A percentile compares a stretch with the other conserved stretches of the same genome.
phyloP scores from a whole-genome alignment of 257 asterid species.

The Nicotiana paniculata region DNA sequence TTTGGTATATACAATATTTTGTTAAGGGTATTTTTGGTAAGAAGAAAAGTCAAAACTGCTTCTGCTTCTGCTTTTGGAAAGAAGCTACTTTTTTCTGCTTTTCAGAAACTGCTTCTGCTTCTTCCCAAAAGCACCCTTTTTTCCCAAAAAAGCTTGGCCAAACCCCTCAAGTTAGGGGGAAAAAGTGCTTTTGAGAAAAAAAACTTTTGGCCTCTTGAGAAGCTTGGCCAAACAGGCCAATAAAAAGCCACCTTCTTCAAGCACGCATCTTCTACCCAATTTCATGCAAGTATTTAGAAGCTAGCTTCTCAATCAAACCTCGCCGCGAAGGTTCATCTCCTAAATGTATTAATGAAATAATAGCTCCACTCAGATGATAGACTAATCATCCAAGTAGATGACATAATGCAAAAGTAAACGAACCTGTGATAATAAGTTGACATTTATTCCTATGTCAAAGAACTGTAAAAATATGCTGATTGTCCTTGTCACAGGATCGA shows the following conservation, averaged over 20 bases:
- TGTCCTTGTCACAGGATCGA: slow-evolving; percentile 90
- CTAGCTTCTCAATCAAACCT: not conserved
- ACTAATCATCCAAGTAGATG: not conserved
- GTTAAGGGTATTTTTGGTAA: too few species aligned
- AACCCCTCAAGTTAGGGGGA: too few species aligned
- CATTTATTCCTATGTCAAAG: slow-evolving; percentile 91
- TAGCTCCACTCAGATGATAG: not conserved
- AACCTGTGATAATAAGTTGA: slow-evolving; percentile 90
- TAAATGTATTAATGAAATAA: not conserved
- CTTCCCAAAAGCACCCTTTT: too few species aligned
- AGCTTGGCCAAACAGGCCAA: too few species aligned
- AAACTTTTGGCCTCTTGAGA: too few species aligned
- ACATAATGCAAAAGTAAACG: slow-evolving; percentile 16
- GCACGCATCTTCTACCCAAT: slow-evolving; percentile 1
- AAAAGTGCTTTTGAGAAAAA: too few species aligned
- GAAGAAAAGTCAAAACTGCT: too few species aligned
- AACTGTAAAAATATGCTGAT: slow-evolving; percentile 91
- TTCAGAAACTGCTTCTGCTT: too few species aligned
- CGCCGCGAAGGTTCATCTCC: not conserved
- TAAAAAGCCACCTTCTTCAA: not conserved
- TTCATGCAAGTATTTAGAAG: not conserved
- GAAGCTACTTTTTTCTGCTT: too few species aligned
- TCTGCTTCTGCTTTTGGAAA: too few species aligned
- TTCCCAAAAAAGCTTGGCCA: too few species aligned
- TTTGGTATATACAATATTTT: too few species aligned